Evolutionary conservation across 768 basidiomycete genomes (phyloP).

Genomic region (Strobilomyces echinocephalus): DNA sequence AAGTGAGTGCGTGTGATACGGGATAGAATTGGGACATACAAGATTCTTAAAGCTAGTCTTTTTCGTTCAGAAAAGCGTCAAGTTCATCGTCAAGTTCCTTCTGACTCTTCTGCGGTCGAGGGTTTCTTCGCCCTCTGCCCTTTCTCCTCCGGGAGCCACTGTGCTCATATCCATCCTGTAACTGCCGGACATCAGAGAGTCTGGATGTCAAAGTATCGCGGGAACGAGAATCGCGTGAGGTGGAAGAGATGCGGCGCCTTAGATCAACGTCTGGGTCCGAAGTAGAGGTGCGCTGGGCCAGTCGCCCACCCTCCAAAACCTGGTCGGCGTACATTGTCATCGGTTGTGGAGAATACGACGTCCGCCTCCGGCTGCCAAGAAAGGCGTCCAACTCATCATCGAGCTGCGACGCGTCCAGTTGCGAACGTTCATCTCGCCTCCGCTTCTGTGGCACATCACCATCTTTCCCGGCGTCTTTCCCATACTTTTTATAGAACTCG

Average conservation of each 20-base stretch:
- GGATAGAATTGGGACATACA: constrained; percentile 4
- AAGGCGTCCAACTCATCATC: constrained; percentile 71
- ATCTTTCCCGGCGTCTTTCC: constrained; percentile 59
- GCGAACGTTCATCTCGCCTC: constrained; percentile 32
- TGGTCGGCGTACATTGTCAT: constrained; percentile 71
- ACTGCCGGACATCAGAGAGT: constrained; percentile 14
- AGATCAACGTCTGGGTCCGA: constrained; percentile 40
- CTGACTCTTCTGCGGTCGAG: constrained; percentile 52
- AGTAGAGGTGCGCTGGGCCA: constrained; percentile 52
- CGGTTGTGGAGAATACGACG: constrained; percentile 41
- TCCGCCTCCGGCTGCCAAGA: constrained; percentile 43
- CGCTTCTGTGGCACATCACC: constrained; percentile 35
- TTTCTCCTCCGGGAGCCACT: constrained; percentile 25
- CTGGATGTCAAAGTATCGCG: constrained; percentile 13
- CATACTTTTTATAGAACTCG: constrained; percentile 76
- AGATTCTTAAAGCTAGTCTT: constrained; percentile 27
- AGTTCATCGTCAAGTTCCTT: constrained; percentile 81
- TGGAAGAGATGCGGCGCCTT: constrained; percentile 43
- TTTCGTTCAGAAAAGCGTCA: constrained; percentile 67
- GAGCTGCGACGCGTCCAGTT: constrained; percentile 40
- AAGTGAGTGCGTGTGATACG: constrained; percentile 3
- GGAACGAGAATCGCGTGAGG: constrained; percentile 18
- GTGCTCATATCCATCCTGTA: constrained; percentile 21
- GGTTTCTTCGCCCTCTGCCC: constrained; percentile 36
- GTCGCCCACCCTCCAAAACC: constrained; percentile 47